Percentiles rank a stretch among this genome's conserved stretches.
These are phyloP conservation scores for Garcileccinum viscosum DNA, from an alignment of 1,284 basidiomycete genomes.

Conservation along the genomic window DNA sequence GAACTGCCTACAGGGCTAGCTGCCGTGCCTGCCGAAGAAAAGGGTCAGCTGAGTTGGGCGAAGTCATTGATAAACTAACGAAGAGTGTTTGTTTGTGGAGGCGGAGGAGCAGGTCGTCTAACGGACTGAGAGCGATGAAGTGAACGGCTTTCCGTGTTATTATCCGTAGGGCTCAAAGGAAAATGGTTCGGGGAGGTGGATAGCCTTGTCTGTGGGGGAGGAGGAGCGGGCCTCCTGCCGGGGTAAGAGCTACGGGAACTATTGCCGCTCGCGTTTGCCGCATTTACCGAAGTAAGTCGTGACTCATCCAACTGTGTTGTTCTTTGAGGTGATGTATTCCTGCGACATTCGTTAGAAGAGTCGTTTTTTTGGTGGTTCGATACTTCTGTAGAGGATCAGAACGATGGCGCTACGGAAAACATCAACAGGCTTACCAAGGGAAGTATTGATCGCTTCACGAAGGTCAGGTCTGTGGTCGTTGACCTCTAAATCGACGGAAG, in stretches of 20 bases:
- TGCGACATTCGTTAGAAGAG: background rate
- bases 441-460: slow-evolving; percentile 6
- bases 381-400: slow-evolving; percentile 5
- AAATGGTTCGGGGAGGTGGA: background rate
- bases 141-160: background rate
- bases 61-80: background rate
- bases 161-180: background rate
- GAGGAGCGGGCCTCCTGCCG: slow-evolving; percentile 17
- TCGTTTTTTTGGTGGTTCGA: background rate
- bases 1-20: background rate
- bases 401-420: background rate
- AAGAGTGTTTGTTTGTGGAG: slow-evolving; percentile 2
- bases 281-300: background rate
- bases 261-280: background rate
- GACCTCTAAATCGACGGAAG: background rate
- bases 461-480: background rate
- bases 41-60: background rate
- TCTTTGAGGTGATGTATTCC: slow-evolving; percentile 2
- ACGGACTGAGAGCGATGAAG: slow-evolving; percentile 1
- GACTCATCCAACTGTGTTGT: background rate
- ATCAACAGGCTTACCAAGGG: slow-evolving; percentile 6
- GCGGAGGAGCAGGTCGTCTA: slow-evolving; percentile 19
- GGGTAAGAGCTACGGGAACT: background rate
- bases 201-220: slow-evolving; percentile 11
- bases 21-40: background rate